Conservation (phyloP, 2,329 filamentous ascomycete species). For the Colletotrichum sp. region DNA sequence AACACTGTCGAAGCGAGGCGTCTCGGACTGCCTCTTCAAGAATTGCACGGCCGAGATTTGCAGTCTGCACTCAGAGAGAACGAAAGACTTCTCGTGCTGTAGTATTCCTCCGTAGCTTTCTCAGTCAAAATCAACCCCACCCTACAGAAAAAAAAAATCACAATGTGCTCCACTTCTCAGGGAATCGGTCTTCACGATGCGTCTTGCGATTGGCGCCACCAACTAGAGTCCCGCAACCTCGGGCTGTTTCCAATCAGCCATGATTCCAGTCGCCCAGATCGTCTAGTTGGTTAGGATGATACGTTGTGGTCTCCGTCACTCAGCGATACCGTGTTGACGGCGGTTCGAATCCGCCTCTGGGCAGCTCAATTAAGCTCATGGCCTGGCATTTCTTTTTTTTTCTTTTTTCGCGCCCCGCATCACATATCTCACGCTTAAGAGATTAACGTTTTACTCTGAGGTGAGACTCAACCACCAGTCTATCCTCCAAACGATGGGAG, state of each 20-base stretch:
- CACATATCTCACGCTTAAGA: neutral
- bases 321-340: conserved; percentile 6
- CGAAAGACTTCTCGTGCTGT: neutral
- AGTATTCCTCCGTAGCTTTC: neutral
- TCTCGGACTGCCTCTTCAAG: neutral
- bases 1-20: neutral
- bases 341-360: conserved; percentile 11
- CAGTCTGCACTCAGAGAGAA: neutral
- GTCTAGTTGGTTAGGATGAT: conserved; percentile 12
- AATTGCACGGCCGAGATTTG: neutral
- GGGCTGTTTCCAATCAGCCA: neutral
- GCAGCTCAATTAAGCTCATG: neutral
- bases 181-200: neutral
- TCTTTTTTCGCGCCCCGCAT: neutral
- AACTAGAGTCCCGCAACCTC: neutral
- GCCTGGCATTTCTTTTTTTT: neutral
- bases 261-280: neutral
- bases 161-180: neutral
- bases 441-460: neutral
- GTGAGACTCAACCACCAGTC: neutral
- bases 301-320: conserved; percentile 3
- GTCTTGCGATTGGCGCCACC: neutral
- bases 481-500: neutral
- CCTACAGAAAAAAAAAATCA: neutral
- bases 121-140: neutral